phyloP scores from a whole-genome alignment of 2,329 filamentous ascomycete genomes.

The Penicillium italicum region DNA sequence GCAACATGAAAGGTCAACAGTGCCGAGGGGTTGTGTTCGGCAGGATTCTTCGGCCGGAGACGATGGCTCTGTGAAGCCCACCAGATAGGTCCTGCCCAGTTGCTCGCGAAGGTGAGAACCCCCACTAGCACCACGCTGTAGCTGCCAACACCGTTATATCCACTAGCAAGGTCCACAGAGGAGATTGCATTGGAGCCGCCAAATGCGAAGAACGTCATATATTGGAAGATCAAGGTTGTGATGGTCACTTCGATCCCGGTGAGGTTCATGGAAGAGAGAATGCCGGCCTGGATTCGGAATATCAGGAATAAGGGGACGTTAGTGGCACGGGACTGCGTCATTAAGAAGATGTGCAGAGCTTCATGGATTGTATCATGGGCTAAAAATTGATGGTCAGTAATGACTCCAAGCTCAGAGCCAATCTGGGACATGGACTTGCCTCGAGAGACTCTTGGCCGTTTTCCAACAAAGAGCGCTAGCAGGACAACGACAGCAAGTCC shows the following conservation, averaged over 20 bases:
- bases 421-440: constrained; percentile 15
- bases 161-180: constrained; percentile 88
- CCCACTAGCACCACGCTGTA: constrained; percentile 83
- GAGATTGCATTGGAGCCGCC: constrained; percentile 94
- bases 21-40: constrained; percentile 50
- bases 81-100: constrained; percentile 89
- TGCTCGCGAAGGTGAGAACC: constrained; percentile 76
- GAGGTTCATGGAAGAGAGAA: constrained; percentile 44
- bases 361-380: constrained; percentile 51
- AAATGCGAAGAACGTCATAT: constrained; percentile 81
- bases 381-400: constrained; percentile 15
- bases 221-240: constrained; percentile 71
- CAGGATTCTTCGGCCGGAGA: constrained; percentile 21
- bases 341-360: constrained; percentile 70
- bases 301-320: constrained; percentile 84
- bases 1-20: constrained; percentile 69
- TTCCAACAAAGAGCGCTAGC: constrained; percentile 21
- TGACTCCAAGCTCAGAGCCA: neutral
- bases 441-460: neutral
- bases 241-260: constrained; percentile 59
- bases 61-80: constrained; percentile 64
- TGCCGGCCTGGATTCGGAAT: constrained; percentile 61
- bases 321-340: constrained; percentile 80
- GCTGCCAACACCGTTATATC: constrained; percentile 83
- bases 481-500: constrained; percentile 39